Evolutionary conservation across 140 eudicot genomes (phyloP).

Genomic region (Ambrosia hybrid): DNA sequence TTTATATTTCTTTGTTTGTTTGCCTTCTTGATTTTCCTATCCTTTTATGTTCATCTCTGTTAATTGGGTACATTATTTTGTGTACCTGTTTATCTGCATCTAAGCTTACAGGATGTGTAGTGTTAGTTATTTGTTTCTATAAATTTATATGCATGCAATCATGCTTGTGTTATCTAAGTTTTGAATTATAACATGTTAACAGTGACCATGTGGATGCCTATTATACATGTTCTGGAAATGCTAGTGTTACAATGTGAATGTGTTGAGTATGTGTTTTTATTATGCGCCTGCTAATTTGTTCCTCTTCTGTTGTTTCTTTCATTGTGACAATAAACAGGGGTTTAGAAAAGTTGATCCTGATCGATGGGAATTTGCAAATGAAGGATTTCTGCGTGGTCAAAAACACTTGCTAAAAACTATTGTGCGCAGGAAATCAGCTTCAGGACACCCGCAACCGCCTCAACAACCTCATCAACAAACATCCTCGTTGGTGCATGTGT

Average conservation of each 20-base stretch:
- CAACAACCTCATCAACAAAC: slow-evolving; percentile 62
- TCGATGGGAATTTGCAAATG: slow-evolving; percentile 98
- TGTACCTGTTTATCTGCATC: neutral
- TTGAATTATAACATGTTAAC: neutral
- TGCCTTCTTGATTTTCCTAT: neutral
- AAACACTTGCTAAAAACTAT: slow-evolving; percentile 77
- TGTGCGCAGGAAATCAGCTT: slow-evolving; percentile 67
- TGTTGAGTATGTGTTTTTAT: no score
- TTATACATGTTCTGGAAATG: neutral
- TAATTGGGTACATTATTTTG: neutral
- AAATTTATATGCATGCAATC: neutral
- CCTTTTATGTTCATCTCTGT: neutral
- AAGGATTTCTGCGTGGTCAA: slow-evolving; percentile 92
- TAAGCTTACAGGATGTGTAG: slow-evolving; percentile 1
- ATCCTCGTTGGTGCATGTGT: slow-evolving; percentile 77
- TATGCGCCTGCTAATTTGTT: slow-evolving; percentile 14
- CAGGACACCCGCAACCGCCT: slow-evolving; percentile 62
- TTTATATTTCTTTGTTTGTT: neutral
- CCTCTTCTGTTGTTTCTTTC: slow-evolving; percentile 10
- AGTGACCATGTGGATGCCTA: neutral
- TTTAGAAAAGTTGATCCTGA: slow-evolving; percentile 95
- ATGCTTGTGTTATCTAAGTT: neutral
- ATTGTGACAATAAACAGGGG: slow-evolving; percentile 56
- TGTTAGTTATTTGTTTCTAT: neutral
- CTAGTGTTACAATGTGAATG: no score